Base-by-base conservation (phyloP, 2,329 filamentous ascomycete species). In the Ophiostoma sp. region DNA sequence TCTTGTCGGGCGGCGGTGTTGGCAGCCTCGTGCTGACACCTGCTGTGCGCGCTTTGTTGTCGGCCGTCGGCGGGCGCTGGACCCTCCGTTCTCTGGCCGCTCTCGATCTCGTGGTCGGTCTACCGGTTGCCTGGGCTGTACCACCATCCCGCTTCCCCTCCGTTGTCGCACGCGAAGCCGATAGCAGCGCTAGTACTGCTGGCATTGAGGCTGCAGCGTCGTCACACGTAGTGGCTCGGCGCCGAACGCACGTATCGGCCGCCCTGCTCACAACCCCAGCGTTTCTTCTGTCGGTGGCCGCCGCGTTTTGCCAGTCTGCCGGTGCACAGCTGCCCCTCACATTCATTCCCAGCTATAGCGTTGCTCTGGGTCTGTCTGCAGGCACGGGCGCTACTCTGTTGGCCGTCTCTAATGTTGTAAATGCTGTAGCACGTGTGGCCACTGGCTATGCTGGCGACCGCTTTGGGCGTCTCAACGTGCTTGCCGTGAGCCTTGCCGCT, bases 231-330 rank as follows among this genome's bases (percentile, higher is more conserved):
- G 68, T 60, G 5, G 64, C 55, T 41, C 71, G 78, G 67, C 72
- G 77, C 27, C 74, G 75, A 60, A 78, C 77, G 14, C 76, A 79
- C 64, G 75, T 82, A 12, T 77, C 78, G 60, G 76, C 78, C 41
- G 90, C 89, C 0, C 84, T 99, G 36, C 85, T 98, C 4, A 87
- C 91, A 0, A 93, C 89, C 67, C 95, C 95, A 0, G 92, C 98
- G 75, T 99, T 99, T 76, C 84, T 97, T 71, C 96, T 99, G 74
- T 93, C 93, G 1, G 92, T 91, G 0, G 92, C 93, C 55, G 87
- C 97, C 12, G 92, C 91, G 0, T 87, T 97, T 0, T 75, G 78
- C 40, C 77, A 83, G 74, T 77, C 82, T 0, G 78, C 81, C 62
- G 81, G 80, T 4, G 78, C 81, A 60, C 77, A 79, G 65, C 77